A percentile compares a stretch with the other conserved stretches of the same genome.
Evolutionary conservation across 2,329 filamentous ascomycete genomes (phyloP).

Genomic region (Clarireedia homoeocarpa): DNA sequence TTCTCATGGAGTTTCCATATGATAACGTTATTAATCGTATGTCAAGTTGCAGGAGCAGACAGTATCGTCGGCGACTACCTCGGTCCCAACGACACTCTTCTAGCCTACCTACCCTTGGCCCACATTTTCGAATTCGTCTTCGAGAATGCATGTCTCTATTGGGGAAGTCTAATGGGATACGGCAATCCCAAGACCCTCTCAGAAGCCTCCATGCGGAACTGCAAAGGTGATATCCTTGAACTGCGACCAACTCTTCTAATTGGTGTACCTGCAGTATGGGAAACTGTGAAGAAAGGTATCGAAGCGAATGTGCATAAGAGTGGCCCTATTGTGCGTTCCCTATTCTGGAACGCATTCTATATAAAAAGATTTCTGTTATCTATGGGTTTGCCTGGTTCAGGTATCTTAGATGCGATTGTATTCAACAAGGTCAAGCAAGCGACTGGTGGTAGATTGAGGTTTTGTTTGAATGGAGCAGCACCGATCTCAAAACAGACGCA

Average conservation of each 20-base stretch:
- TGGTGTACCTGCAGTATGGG: slow-evolving; percentile 94
- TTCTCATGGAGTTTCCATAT: background rate
- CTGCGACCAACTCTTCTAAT: slow-evolving; percentile 84
- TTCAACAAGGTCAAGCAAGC: slow-evolving; percentile 87
- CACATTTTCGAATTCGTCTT: slow-evolving; percentile 97
- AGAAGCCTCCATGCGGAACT: slow-evolving; percentile 79
- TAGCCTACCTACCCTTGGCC: slow-evolving; percentile 88
- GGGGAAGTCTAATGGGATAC: slow-evolving; percentile 89
- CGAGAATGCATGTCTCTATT: slow-evolving; percentile 82
- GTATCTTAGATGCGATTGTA: slow-evolving; percentile 68
- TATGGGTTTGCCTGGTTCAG: slow-evolving; percentile 54
- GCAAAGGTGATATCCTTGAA: slow-evolving; percentile 87
- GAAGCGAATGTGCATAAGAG: slow-evolving; percentile 57
- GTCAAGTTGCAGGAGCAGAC: slow-evolving; percentile 67
- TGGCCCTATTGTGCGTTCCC: slow-evolving; percentile 56
- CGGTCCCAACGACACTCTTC: slow-evolving; percentile 66
- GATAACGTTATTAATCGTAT: background rate
- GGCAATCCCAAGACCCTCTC: slow-evolving; percentile 85
- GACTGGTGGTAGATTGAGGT: slow-evolving; percentile 78
- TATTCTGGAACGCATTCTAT: slow-evolving; percentile 64
- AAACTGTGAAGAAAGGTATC: slow-evolving; percentile 94
- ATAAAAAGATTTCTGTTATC: slow-evolving; percentile 37
- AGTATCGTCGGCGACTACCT: slow-evolving; percentile 71
- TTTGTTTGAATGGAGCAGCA: slow-evolving; percentile 88
- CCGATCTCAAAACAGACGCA: slow-evolving; percentile 81